Evolutionary conservation across 805 yeast genomes (phyloP).

Genomic region (Kuraishia capsulata): DNA sequence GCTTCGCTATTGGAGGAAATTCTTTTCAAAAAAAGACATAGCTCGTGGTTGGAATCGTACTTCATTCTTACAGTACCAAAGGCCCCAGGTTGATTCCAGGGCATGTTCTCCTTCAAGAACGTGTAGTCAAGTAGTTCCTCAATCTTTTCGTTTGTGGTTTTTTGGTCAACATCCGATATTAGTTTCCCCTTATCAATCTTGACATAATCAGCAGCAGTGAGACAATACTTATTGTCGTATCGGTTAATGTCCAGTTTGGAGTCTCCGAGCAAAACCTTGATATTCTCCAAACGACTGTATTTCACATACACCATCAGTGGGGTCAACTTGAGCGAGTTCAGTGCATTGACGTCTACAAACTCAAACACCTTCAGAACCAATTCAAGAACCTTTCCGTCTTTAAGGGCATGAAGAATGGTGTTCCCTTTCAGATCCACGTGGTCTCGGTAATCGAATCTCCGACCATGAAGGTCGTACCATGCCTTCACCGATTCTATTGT

Average conservation of each 20-base stretch:
- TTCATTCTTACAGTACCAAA: slow-evolving; percentile 26
- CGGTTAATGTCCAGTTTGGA: slow-evolving; percentile 35
- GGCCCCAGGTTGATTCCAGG: slow-evolving; percentile 12
- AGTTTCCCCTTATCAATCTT: slow-evolving; percentile 20
- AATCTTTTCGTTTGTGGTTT: slow-evolving; percentile 13
- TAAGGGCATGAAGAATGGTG: slow-evolving; percentile 65
- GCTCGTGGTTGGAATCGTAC: slow-evolving; percentile 16
- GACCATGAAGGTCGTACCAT: slow-evolving; percentile 28
- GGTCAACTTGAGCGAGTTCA: slow-evolving; percentile 49
- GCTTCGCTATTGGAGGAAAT: neutral
- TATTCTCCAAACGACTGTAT: slow-evolving; percentile 56
- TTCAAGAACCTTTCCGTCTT: slow-evolving; percentile 32
- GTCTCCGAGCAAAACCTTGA: slow-evolving; percentile 39
- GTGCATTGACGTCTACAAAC: slow-evolving; percentile 43
- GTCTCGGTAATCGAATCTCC: slow-evolving; percentile 35
- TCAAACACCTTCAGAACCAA: slow-evolving; percentile 28
- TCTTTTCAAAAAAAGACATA: slow-evolving; percentile 16
- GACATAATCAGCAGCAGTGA: slow-evolving; percentile 37
- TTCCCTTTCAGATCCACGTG: slow-evolving; percentile 73
- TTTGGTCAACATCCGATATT: slow-evolving; percentile 3
- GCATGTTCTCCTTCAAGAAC: slow-evolving; percentile 13
- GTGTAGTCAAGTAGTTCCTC: slow-evolving; percentile 23
- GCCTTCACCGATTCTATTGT: slow-evolving; percentile 34
- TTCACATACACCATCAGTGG: slow-evolving; percentile 68
- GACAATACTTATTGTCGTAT: slow-evolving; percentile 17